Evolutionary conservation across 345 rosid genomes (phyloP), one percentile per base, ranked within the genome.

Genomic region (Reutealis trisperma): DNA sequence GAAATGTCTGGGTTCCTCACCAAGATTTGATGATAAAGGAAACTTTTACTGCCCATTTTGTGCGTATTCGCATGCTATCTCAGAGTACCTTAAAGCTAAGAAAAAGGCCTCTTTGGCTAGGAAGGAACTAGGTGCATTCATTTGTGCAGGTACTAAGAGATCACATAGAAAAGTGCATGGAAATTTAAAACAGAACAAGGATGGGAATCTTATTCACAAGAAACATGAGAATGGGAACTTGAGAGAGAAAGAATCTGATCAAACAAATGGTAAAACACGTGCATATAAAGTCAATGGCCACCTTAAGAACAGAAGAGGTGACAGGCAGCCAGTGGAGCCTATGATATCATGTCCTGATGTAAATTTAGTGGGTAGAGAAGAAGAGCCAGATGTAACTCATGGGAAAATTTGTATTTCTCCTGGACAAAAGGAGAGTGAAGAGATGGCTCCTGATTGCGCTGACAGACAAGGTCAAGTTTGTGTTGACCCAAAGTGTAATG

Each of bases 41-140:
- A 76, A 78, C 13, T 89, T 87, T 73, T 76, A 67, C 75, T 91
- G 93, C 67, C 90, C 90, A 19, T 88, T 86, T 77, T 91, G 95
- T 81, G 80, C 85, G 51, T 87, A 81, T 86, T 79, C 88, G 57
- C 68, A 34, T 62, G 83, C 87, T 13, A 80, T 85, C 68, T 83
- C 88, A n/a, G 76, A 86, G 45, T 87, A 84, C 72, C 77, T 82
- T 44, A 82, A 83, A 80, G 83, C 85, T 59, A 85, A 83, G 85
- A 79, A 75, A 61, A 75, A 62, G 41, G 80, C 80, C 60, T 70
- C 84, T 69, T 72, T 10, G 58, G 86, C 87, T 27, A 83, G 83
- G 84, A 86, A 85, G 77, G 70, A 84, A 63, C 73, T 89, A 27
- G 71, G 75, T 75, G 73, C 77, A 42, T 86, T 85, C 81, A 22